Conservation (phyloP, 2,329 filamentous ascomycete genomes). For the Pseudocercospora musae region DNA sequence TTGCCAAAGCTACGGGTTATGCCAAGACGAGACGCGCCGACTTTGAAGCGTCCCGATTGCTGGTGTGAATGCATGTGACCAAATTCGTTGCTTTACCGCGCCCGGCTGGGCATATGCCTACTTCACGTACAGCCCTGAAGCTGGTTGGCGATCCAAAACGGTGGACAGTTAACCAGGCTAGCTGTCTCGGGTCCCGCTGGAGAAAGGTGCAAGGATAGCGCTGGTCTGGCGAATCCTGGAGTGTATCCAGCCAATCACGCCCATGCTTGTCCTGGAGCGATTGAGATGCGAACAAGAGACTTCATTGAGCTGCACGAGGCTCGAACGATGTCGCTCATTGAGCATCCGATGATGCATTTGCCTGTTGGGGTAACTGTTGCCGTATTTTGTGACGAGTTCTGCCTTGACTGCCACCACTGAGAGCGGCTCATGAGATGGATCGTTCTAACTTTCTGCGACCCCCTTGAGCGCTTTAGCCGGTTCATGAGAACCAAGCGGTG, state of each 20-base stretch:
- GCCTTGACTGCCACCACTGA: too few relatives aligned
- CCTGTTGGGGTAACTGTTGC: too few relatives aligned
- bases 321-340: not conserved
- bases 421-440: not conserved
- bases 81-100: not conserved
- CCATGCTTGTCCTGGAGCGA: not conserved
- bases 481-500: not conserved
- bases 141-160: not conserved
- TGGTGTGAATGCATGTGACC: not conserved
- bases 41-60: not conserved
- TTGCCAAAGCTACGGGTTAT: not conserved
- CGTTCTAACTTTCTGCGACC: not conserved
- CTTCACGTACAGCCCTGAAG: not conserved
- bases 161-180: not conserved
- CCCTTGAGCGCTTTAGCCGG: too few relatives aligned
- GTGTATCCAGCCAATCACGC: not conserved
- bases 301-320: not conserved
- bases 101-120: too few relatives aligned
- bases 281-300: not conserved
- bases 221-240: not conserved
- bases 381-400: too few relatives aligned
- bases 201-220: not conserved
- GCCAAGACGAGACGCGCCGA: too few relatives aligned
- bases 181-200: not conserved
- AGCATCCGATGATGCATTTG: too few relatives aligned